phyloP scores from a whole-genome alignment of 768 basidiomycete genomes.

The Amanita subjunquillea region DNA sequence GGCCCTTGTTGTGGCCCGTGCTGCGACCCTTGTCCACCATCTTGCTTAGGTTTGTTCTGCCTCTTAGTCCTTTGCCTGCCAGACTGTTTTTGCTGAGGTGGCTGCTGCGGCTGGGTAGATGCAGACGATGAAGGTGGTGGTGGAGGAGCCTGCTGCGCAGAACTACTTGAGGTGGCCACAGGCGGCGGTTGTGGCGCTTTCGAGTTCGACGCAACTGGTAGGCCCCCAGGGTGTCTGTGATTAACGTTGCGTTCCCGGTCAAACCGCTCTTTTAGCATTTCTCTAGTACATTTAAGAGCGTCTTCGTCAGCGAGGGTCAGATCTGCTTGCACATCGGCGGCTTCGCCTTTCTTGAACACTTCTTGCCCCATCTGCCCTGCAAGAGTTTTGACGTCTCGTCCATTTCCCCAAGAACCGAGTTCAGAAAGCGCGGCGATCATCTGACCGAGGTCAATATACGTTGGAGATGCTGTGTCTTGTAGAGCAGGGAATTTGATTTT shows the following conservation, averaged over 20 bases:
- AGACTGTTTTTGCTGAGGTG: not conserved
- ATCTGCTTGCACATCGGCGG: conserved; percentile 7
- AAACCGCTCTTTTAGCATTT: conserved; percentile 5
- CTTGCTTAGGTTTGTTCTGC: not conserved
- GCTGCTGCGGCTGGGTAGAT: conserved; percentile 7
- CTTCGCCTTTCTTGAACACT: conserved; percentile 22
- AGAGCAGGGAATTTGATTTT: conserved; percentile 28
- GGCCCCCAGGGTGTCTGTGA: not conserved
- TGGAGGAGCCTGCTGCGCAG: conserved; percentile 11
- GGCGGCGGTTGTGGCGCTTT: not conserved
- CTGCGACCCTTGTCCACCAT: not conserved
- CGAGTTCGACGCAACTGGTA: not conserved
- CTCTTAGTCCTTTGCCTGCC: not conserved
- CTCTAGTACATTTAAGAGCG: conserved; percentile 17
- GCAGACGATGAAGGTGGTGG: conserved; percentile 7
- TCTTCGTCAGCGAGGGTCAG: conserved; percentile 17
- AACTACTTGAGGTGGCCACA: conserved; percentile 11
- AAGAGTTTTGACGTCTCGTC: conserved; percentile 50
- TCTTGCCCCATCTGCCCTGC: conserved; percentile 34
- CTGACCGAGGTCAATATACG: conserved; percentile 25
- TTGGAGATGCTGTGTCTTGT: conserved; percentile 16
- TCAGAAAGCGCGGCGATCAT: conserved; percentile 29
- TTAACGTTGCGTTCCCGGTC: conserved; percentile 4
- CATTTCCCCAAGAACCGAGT: conserved; percentile 58
- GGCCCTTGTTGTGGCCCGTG: not conserved